Evolutionary conservation across 768 basidiomycete species (phyloP), one percentile per base, ranked within the genome.

Genomic region (Amanita polypyramis): DNA sequence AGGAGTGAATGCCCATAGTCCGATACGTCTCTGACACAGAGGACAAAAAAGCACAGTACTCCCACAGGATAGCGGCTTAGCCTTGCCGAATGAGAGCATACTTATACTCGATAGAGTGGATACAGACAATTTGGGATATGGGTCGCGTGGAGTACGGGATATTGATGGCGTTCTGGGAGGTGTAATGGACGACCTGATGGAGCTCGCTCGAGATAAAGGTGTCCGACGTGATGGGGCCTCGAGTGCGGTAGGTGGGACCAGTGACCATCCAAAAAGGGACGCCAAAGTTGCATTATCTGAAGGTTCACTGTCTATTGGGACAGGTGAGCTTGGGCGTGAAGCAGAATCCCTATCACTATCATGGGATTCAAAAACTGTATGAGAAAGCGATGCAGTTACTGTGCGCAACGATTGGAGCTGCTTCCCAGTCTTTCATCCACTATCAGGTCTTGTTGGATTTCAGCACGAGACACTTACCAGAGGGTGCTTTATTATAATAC

Each of bases 11-110:
- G 78, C 76, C 87, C 87, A 89, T 32, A 90, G 65, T 2, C 87
- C 87, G 36, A 89, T 70, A 15, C 86, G 75, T n/a, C 87, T 74
- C 56, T 85, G 84, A 57, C 86, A 90, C 14, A 90, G 67, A 8
- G 65, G 52, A 52, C 87, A 90, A 51, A 79, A 73, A 1, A 89
- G 62, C 7, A 85, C 66, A 0, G 76, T 63, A 21, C 74, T 69
- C 25, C 79, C 78, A 10, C 68, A 65, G 45, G 46, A 47, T 21
- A 34, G 9, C 4, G 19, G 4, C 7, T 33, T 49, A 4, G 17
- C 35, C 17, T 17, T 40, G 32, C 32, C n/a, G 11, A 47, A 11
- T 23, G 46, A 47, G 2, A 47, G 27, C 36, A 27, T 39, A 25
- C 46, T 47, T 30, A 39, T 30, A 12, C 36, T 47, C 11, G 38